Conservation (phyloP, 1,139 yeast genomes). For the Kurtzmaniella quercitrusa region DNA sequence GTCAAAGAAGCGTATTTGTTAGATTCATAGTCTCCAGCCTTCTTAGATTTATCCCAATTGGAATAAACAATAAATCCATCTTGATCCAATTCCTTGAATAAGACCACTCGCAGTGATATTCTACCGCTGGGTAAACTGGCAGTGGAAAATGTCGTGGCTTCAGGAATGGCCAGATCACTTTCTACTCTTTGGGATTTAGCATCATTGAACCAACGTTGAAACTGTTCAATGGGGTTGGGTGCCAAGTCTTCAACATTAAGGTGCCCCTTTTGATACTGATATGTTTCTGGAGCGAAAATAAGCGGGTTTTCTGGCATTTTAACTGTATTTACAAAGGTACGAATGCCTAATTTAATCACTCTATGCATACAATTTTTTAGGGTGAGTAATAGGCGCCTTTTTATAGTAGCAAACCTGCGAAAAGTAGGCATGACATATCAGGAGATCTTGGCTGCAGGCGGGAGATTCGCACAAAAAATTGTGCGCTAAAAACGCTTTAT, state of each 20-base stretch:
- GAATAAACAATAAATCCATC: constrained; percentile 87
- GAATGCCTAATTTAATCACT: background rate
- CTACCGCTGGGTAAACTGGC: constrained; percentile 86
- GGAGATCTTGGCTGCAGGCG: too few relatives aligned
- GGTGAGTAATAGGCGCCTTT: too few relatives aligned
- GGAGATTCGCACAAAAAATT: too few relatives aligned
- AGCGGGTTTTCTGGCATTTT: constrained; percentile 7
- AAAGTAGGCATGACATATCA: too few relatives aligned
- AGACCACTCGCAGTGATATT: constrained; percentile 76
- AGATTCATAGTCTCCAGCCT: constrained; percentile 61
- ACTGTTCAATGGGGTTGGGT: constrained; percentile 68
- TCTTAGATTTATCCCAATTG: constrained; percentile 86
- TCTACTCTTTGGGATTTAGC: constrained; percentile 51
- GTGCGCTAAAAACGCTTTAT: too few relatives aligned
- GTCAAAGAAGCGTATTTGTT: constrained; percentile 80
- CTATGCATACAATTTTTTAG: background rate
- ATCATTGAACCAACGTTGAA: constrained; percentile 79
- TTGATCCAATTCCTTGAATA: constrained; percentile 83
- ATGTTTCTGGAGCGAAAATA: constrained; percentile 79
- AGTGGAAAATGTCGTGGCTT: constrained; percentile 77
- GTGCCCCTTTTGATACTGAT: constrained; percentile 74
- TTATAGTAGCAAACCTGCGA: background rate
- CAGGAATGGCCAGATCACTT: constrained; percentile 56
- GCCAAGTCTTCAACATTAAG: constrained; percentile 53
- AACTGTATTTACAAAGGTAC: background rate